Base-by-base conservation (phyloP, 2,329 filamentous ascomycete genomes). In the Pseudocercospora ulei region DNA sequence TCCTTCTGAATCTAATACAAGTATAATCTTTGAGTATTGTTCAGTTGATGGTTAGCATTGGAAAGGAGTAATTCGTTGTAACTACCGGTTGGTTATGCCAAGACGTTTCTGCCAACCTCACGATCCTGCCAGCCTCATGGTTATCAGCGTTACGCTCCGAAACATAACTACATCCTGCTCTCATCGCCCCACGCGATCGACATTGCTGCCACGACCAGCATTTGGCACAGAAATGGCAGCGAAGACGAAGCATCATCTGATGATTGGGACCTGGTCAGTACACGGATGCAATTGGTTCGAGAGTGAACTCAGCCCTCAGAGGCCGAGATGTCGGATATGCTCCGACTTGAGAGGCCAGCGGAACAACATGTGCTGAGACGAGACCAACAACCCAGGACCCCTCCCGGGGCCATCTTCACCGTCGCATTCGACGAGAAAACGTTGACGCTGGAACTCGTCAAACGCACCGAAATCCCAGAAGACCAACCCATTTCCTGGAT, bases 401-500 rank as follows among this genome's bases (percentile, higher is more conserved):
- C 81, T 42, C 85, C 85, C 39, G 85, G 84, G 30, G 82, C 84
- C 60, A 90, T 93, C 56, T 90, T 90, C 64, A 92, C 84, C 0
- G 80, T 93, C 44, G 75, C 79, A 44, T 93, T 93, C 58, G 82
- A 93, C 64, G 83, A 88, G 52, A 81, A 87, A 62, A 76, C 75
- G 24, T 66, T 86, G 49, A 79, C 78, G 4, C 65, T 92, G 44
- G 73, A 79, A 50, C 64, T 90, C 55, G 66, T 92, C 56, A 86
- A 88, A 66, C 77, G 80, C 53, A 90, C 83, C 1, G 75, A 78
- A 42, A 90, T 92, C 40, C 80, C 83, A 3, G 64, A 81, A 36
- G 81, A 88, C 48, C 83, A 93, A 63, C 82, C 85, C 5, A 90
- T 93, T 50, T 92, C 84, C 43, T 93, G 85, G 85, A 88, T 93